These are phyloP conservation scores for Debaryomyces fabryi DNA, from an alignment of 1,139 yeast species.

Conservation along the genomic window DNA sequence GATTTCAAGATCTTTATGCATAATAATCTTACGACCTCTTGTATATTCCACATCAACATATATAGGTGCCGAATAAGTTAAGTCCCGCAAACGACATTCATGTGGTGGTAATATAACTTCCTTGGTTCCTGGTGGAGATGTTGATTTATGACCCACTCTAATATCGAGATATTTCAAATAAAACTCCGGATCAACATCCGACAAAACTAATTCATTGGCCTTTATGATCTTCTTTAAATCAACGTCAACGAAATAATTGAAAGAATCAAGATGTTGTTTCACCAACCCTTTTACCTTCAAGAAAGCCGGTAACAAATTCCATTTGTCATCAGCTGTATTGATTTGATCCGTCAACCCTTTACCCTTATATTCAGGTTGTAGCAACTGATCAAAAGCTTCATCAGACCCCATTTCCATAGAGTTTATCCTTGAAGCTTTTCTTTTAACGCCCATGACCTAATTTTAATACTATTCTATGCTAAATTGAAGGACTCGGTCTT, in stretches of 20 bases:
- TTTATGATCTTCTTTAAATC: conserved; percentile 89
- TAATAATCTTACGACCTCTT: conserved; percentile 86
- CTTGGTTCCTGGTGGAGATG: conserved; percentile 50
- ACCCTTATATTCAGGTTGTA: conserved; percentile 83
- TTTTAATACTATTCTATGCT: not conserved
- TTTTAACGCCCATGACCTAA: conserved; percentile 19
- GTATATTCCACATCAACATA: conserved; percentile 97
- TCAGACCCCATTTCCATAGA: conserved; percentile 25
- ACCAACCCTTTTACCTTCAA: conserved; percentile 94
- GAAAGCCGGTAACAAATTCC: conserved; percentile 96
- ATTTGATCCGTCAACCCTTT: conserved; percentile 85
- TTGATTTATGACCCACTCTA: conserved; percentile 76
- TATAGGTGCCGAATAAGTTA: conserved; percentile 95
- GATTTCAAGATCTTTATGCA: conserved; percentile 87
- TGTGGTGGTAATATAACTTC: conserved; percentile 86
- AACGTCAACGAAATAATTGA: conserved; percentile 91
- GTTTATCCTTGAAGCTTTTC: conserved; percentile 19
- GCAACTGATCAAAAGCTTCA: conserved; percentile 71
- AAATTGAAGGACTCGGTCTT: not conserved
- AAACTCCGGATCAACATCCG: conserved; percentile 97
- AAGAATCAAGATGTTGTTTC: conserved; percentile 95
- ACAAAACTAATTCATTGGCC: conserved; percentile 85
- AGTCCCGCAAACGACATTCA: conserved; percentile 92
- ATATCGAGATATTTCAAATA: conserved; percentile 90
- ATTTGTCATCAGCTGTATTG: conserved; percentile 88